Evolutionary conservation across 352 stramenopile species (phyloP).

Genomic region (Globisporangium abappressorium): DNA sequence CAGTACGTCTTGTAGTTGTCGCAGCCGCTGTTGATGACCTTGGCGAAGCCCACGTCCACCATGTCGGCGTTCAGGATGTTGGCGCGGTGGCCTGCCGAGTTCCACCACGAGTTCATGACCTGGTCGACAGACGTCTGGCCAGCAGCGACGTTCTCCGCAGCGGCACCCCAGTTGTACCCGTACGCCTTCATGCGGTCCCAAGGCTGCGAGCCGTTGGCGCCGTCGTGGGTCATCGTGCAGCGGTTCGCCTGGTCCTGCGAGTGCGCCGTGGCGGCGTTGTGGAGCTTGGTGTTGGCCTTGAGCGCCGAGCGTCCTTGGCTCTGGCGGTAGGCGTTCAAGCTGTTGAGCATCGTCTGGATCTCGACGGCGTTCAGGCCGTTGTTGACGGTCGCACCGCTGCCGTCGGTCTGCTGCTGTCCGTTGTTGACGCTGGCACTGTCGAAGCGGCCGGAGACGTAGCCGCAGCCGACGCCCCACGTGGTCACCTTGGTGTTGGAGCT

Average conservation of each 20-base stretch:
- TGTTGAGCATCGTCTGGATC: conserved; percentile 38
- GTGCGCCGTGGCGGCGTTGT: conserved; percentile 34
- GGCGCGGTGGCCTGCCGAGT: conserved; percentile 40
- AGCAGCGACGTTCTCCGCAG: conserved; percentile 54
- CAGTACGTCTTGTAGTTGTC: conserved; percentile 20
- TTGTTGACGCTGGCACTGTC: conserved; percentile 7
- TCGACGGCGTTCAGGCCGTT: conserved; percentile 37
- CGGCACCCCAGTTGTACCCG: conserved; percentile 37
- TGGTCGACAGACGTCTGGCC: conserved; percentile 32
- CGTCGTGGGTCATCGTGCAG: conserved; percentile 48
- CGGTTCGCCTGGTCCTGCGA: conserved; percentile 39
- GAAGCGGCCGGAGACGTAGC: conserved; percentile 42
- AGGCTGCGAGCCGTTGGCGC: conserved; percentile 32
- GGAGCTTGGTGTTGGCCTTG: conserved; percentile 36
- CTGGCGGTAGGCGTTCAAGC: conserved; percentile 49
- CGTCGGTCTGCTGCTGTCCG: conserved; percentile 6
- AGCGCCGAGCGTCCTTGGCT: conserved; percentile 34
- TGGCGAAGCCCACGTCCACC: conserved; percentile 17
- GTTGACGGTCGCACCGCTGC: conserved; percentile 11
- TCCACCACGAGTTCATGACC: conserved; percentile 56
- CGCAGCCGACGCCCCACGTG: conserved; percentile 27
- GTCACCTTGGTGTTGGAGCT: background rate
- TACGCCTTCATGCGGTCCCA: conserved; percentile 34
- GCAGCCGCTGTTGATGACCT: conserved; percentile 17
- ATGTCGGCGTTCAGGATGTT: conserved; percentile 42